Conservation (phyloP, 768 basidiomycete genomes). For the Suillus alpinus region DNA sequence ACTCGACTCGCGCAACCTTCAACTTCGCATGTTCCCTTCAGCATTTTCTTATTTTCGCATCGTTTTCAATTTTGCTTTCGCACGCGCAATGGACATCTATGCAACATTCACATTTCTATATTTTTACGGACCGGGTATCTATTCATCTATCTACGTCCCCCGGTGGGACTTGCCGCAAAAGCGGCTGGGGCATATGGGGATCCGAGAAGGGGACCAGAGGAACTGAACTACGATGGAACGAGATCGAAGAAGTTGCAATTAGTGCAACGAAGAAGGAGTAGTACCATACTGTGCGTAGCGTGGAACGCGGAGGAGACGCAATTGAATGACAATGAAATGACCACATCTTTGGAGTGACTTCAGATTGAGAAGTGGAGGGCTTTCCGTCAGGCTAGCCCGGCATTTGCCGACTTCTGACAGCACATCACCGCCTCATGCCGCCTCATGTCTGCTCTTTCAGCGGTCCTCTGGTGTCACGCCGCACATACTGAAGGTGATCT, state of each 20-base stretch:
- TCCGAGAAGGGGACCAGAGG: constrained; percentile 5
- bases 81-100: constrained; percentile 24
- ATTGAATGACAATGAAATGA: constrained; percentile 34
- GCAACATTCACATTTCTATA: constrained; percentile 24
- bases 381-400: not conserved
- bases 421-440: not conserved
- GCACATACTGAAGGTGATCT: not conserved
- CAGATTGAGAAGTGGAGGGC: not conserved
- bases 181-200: constrained; percentile 3
- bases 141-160: constrained; percentile 29
- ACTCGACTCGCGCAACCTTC: constrained; percentile 6
- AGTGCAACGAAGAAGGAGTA: constrained; percentile 21
- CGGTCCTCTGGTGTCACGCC: not conserved
- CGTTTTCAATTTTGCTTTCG: constrained; percentile 15
- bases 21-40: constrained; percentile 17
- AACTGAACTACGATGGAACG: constrained; percentile 10
- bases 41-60: constrained; percentile 28
- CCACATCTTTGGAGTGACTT: constrained; percentile 16
- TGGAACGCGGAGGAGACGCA: constrained; percentile 43
- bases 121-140: constrained; percentile 21
- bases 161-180: constrained; percentile 18
- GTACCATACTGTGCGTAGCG: constrained; percentile 16
- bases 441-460: not conserved
- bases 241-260: constrained; percentile 10
- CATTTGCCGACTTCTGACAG: not conserved